phyloP scores from a whole-genome alignment of 495 filamentous ascomycete species.

The Penicillium cataractarum region DNA sequence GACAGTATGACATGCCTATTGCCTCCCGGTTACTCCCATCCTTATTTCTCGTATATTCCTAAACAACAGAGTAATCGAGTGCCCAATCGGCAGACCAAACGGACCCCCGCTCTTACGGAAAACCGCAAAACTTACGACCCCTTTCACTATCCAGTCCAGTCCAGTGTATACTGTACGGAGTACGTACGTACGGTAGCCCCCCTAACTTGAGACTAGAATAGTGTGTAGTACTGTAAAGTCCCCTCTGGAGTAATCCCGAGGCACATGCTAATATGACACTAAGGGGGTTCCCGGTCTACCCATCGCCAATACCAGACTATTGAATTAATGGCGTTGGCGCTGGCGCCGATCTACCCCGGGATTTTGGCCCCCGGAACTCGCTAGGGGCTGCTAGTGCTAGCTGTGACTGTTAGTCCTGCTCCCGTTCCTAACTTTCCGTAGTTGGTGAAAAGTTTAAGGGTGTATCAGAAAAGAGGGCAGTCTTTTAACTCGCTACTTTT shows the following conservation, averaged over 20 bases:
- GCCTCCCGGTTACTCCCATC: no score
- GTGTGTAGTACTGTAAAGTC: neutral
- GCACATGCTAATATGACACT: neutral
- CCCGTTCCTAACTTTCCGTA: no score
- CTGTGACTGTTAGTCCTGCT: no score
- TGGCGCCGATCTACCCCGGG: slow-evolving; percentile 9
- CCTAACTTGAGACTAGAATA: no score
- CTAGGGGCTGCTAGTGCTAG: no score
- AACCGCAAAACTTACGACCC: neutral
- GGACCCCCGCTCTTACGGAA: neutral
- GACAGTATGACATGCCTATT: no score
- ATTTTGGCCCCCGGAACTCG: neutral
- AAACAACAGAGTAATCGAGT: no score
- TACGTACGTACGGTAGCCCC: no score
- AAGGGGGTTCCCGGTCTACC: no score
- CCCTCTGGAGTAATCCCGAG: neutral
- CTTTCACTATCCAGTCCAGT: no score
- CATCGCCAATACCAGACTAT: neutral
- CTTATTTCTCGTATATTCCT: no score
- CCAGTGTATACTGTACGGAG: no score
- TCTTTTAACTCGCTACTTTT: neutral
- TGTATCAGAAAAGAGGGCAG: neutral
- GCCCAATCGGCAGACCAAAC: neutral
- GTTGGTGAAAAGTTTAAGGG: neutral
- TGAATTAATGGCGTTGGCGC: neutral